phyloP scores from a whole-genome alignment of 2,329 filamentous ascomycete genomes.

The Trichophyton schoenleinii region DNA sequence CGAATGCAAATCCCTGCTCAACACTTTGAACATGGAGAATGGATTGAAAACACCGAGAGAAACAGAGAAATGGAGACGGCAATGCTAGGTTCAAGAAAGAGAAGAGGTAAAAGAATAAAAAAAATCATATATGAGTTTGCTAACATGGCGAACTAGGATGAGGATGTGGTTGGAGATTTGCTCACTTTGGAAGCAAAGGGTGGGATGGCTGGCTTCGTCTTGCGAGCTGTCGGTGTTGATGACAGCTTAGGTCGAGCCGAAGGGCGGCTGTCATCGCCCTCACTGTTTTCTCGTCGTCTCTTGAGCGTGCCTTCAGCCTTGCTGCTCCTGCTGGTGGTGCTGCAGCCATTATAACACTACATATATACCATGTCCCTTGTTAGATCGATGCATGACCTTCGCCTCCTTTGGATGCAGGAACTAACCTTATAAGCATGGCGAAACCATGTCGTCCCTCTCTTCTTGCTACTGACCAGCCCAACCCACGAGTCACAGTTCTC shows the following conservation, averaged over 20 bases:
- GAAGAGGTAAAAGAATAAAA: not conserved
- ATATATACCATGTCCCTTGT: not conserved
- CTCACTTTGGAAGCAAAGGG: not conserved
- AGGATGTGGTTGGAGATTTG: not conserved
- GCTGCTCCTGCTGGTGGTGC: constrained; percentile 15
- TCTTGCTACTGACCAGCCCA: constrained; percentile 54
- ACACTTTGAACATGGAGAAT: not conserved
- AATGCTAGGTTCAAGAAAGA: not conserved
- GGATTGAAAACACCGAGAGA: not conserved
- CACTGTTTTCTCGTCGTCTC: constrained; percentile 41
- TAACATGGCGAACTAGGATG: not conserved
- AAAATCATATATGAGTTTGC: not conserved
- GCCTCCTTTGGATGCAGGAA: not conserved
- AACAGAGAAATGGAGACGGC: not conserved
- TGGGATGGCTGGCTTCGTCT: not conserved
- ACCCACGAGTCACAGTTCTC: constrained; percentile 25
- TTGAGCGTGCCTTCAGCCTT: constrained; percentile 56
- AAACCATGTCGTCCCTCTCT: constrained; percentile 89
- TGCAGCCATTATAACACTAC: constrained; percentile 47
- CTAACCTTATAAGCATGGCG: constrained; percentile 72
- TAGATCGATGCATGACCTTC: constrained; percentile 7
- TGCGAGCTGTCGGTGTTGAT: not conserved
- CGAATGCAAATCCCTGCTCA: not conserved
- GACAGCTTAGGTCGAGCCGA: not conserved
- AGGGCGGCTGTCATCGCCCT: not conserved